phyloP scores from a whole-genome alignment of 2,329 filamentous ascomycete species.

The Penicillium verrucosum region DNA sequence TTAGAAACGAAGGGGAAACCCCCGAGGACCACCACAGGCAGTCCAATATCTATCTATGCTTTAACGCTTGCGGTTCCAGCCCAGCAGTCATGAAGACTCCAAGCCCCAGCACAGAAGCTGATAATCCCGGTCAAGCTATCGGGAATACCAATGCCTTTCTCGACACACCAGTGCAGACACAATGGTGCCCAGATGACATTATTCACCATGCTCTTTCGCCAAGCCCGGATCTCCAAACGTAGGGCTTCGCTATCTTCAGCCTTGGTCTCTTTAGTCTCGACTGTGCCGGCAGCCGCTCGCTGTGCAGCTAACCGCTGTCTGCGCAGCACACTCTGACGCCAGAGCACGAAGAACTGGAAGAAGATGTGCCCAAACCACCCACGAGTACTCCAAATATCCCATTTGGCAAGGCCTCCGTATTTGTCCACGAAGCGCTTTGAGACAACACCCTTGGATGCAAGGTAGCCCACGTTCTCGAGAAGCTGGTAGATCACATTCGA shows the following conservation, averaged over 20 bases:
- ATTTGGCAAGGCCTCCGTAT: conserved; percentile 55
- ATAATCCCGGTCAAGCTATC: conserved; percentile 58
- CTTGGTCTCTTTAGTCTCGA: conserved; percentile 22
- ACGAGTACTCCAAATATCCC: conserved; percentile 69
- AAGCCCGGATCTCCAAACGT: conserved; percentile 50
- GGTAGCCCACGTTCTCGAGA: conserved; percentile 79
- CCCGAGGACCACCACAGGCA: background rate
- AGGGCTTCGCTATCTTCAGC: conserved; percentile 32
- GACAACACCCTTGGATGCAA: conserved; percentile 70
- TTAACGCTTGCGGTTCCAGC: conserved; percentile 40
- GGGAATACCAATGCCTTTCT: conserved; percentile 59
- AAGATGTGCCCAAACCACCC: conserved; percentile 78
- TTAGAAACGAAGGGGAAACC: conserved; percentile 1
- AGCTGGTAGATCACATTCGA: conserved; percentile 69
- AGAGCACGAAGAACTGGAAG: conserved; percentile 69
- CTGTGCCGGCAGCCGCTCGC: conserved; percentile 10
- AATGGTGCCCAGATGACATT: conserved; percentile 77
- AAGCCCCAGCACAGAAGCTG: conserved; percentile 52
- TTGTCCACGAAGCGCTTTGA: conserved; percentile 40
- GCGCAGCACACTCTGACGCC: conserved; percentile 42
- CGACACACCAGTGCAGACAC: conserved; percentile 77
- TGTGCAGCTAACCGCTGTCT: conserved; percentile 27
- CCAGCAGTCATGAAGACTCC: conserved; percentile 48
- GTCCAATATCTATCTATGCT: conserved; percentile 1
- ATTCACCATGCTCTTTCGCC: conserved; percentile 60